Conservation (phyloP, 345 rosid species). For the Linum usitatissimum region DNA sequence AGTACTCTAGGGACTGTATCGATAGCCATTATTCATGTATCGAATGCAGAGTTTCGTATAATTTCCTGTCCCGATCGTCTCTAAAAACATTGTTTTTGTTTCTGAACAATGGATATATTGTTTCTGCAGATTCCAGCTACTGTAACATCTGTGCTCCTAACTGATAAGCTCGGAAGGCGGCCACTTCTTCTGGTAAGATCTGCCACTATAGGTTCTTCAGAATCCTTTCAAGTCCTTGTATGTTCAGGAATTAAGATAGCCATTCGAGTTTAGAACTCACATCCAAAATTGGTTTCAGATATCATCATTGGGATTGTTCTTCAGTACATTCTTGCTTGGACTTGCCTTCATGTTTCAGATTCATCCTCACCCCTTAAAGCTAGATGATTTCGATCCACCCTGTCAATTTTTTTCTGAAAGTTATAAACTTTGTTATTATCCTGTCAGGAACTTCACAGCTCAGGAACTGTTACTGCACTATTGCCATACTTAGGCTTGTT, state of each 20-base stretch:
- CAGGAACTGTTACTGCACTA: neutral
- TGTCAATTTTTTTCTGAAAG: too few relatives aligned
- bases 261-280: neutral
- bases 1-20: slow-evolving; percentile 30
- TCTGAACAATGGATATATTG: too few relatives aligned
- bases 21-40: slow-evolving; percentile 34
- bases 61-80: neutral
- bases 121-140: slow-evolving; percentile 27
- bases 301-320: neutral
- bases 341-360: neutral
- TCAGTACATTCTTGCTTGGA: neutral
- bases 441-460: neutral
- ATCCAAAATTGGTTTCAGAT: neutral
- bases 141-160: slow-evolving; percentile 22
- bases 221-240: neutral
- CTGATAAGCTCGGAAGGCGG: slow-evolving; percentile 44
- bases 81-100: neutral
- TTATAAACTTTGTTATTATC: neutral
- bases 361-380: neutral
- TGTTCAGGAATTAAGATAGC: neutral
- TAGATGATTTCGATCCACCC: neutral
- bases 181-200: slow-evolving; percentile 38
- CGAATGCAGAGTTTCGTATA: neutral
- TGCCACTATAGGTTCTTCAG: neutral
- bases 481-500: neutral